Evolutionary conservation across 1,284 basidiomycete genomes (phyloP), one percentile per base, ranked within the genome.

Genomic region (Cryptococcus floricola): DNA sequence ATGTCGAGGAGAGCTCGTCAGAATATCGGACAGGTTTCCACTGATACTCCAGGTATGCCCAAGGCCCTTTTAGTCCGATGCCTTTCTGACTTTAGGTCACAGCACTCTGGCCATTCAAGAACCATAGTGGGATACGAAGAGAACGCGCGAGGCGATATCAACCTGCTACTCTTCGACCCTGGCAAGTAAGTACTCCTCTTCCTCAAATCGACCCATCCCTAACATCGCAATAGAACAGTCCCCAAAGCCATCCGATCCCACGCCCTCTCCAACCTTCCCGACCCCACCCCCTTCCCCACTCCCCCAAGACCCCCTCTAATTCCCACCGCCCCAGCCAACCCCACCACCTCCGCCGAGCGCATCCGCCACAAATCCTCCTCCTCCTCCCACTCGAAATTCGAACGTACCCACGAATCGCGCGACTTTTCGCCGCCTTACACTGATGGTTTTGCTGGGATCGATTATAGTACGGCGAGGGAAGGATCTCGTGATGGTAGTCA

Each of bases 91-190:
- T 57, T 23, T 46, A 16, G 13, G 25, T 28, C 10, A 8, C 85
- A 93, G 79, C 85, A 89, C 64, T 71, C 81, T 4, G 89, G 90
- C 0, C 91, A 94, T 76, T 93, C 91, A 14, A 78, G 87, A n/a
- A 87, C 86, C 1, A 84, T 94, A 14, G 81, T 93, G 2, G 91
- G 91, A 1, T 91, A 87, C 64, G 89, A 93, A 69, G 74, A 85
- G 39, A 79, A 77, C 31, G 81, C 80, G 60, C 79, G 78, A 19
- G 86, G 85, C 6, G 75, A 79, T 13, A 79, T 83, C 41, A 85
- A 84, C 62, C 79, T 94, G 2, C 78, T 93, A 10, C 78, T 83
- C 9, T 89, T 91, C 60, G 89, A 93, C 76, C 88, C 90, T 12
- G 83, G 84, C n/a, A 80, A 71, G 89, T 89, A 60, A 62, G 82